Evolutionary conservation across 129 eudicot species (phyloP), one percentile per base, ranked within the genome.

Genomic region (Flaveria robusta): DNA sequence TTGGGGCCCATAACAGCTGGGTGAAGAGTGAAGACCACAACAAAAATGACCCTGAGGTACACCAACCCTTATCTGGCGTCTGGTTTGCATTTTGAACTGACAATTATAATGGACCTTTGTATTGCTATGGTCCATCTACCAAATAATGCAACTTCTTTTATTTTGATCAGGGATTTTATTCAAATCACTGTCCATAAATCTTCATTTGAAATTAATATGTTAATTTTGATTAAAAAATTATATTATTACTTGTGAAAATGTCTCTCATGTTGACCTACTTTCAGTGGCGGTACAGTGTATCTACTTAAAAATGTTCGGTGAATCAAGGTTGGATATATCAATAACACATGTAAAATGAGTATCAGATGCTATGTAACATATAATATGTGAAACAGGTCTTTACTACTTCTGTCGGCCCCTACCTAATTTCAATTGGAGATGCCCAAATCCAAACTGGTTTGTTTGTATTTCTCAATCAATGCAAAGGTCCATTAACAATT

Each of bases 61-160:
- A 66, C 79, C 70, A 67, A 80, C 52, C 6, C 29, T 78, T 54
- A 29, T 46, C 45, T 73, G 74, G 74, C 50, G 42, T 77, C 46
- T 59, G 71, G 71, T 60, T 29, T 68, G 68, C 74, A 68, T 23
- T 39, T 16, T 77, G 58, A 66, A 68, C 52, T 76, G 67, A 52
- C 29, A 77, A 56, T 24, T 46, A 55, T n/a, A 27, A 47, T 69
- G 76, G 6, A 18, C 26, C 41, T 29, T 41, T 9, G 64, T 52
- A 69, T 31, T 39, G n/a, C 14, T 63, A 43, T 60, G 42, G 39
- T 85, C n/a, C 75, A 71, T 86, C 86, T 64, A 85, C 84, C 72
- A 89, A 78, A 75, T 87, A 79, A 39, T 46, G 85, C 85, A 89
- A 75, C 79, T 87, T 82, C 59, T 39, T n/a, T 84, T 39, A 11